phyloP scores from a whole-genome alignment of 768 basidiomycete genomes.

The Lactifluus volemus region DNA sequence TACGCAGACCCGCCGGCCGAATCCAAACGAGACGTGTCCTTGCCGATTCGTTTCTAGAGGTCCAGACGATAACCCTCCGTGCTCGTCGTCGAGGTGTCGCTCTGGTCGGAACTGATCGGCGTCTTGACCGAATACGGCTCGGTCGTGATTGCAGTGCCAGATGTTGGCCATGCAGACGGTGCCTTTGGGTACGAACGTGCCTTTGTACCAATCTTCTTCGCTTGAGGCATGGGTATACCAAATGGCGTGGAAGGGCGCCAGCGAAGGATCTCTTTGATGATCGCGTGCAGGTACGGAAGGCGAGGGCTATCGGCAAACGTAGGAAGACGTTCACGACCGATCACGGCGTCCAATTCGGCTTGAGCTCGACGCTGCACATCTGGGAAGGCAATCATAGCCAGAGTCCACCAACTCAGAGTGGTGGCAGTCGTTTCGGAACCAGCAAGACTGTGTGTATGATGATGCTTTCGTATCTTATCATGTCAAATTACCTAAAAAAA shows the following conservation, averaged over 20 bases:
- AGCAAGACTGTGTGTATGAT: neutral
- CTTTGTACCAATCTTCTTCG: slow-evolving; percentile 26
- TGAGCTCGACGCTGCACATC: slow-evolving; percentile 10
- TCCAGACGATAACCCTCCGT: neutral
- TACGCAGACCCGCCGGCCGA: slow-evolving; percentile 19
- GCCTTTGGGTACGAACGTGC: slow-evolving; percentile 29
- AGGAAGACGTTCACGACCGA: slow-evolving; percentile 11
- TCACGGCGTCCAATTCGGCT: slow-evolving; percentile 13
- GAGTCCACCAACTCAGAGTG: slow-evolving; percentile 3
- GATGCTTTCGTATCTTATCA: neutral
- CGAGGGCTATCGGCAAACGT: slow-evolving; percentile 12
- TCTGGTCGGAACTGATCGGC: slow-evolving; percentile 19
- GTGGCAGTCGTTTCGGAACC: slow-evolving; percentile 3
- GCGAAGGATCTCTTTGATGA: slow-evolving; percentile 15
- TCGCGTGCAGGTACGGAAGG: slow-evolving; percentile 19
- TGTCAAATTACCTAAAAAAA: neutral
- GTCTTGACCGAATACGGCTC: slow-evolving; percentile 14
- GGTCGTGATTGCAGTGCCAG: slow-evolving; percentile 7
- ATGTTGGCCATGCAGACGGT: slow-evolving; percentile 26
- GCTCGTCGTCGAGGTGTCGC: slow-evolving; percentile 15
- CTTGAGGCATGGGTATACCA: neutral
- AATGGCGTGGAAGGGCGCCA: neutral
- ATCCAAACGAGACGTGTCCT: slow-evolving; percentile 16
- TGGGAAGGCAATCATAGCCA: slow-evolving; percentile 15
- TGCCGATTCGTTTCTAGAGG: slow-evolving; percentile 8